Evolutionary conservation across 2,329 filamentous ascomycete genomes (phyloP).

Genomic region (Phaeophleospora eucalypticola): DNA sequence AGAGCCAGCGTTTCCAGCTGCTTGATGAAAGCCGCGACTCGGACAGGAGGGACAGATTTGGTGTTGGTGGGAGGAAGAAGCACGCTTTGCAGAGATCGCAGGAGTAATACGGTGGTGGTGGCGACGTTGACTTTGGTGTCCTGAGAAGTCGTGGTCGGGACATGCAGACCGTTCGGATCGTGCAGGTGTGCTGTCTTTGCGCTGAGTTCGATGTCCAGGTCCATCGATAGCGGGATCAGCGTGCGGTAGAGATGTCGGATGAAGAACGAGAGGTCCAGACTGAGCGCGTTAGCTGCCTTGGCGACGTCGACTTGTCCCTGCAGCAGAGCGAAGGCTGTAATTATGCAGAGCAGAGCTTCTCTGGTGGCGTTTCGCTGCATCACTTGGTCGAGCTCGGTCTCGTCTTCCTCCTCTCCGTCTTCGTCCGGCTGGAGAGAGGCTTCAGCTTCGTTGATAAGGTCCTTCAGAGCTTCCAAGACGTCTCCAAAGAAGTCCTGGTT

Average conservation of each 20-base stretch:
- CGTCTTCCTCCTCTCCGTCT: conserved; percentile 40
- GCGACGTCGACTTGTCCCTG: conserved; percentile 81
- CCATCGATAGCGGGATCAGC: conserved; percentile 71
- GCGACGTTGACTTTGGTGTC: conserved; percentile 80
- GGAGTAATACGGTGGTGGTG: conserved; percentile 86
- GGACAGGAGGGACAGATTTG: conserved; percentile 70
- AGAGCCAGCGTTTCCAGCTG: conserved; percentile 77
- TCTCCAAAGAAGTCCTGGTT: conserved; percentile 99
- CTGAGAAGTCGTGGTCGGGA: conserved; percentile 33
- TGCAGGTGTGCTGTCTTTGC: conserved; percentile 67
- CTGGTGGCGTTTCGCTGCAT: conserved; percentile 68
- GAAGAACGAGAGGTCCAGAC: conserved; percentile 93
- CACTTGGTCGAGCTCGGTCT: conserved; percentile 42
- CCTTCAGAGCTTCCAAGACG: conserved; percentile 87
- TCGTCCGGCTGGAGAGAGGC: conserved; percentile 44
- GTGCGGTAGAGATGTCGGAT: conserved; percentile 88
- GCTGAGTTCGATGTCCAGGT: conserved; percentile 79
- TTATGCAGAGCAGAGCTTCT: conserved; percentile 87
- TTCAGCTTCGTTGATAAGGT: conserved; percentile 73
- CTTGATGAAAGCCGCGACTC: conserved; percentile 90
- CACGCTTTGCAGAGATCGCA: conserved; percentile 78
- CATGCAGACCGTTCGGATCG: conserved; percentile 53
- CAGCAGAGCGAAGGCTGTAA: conserved; percentile 93
- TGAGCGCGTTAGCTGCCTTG: conserved; percentile 74
- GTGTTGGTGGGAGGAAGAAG: conserved; percentile 72